These are phyloP conservation scores for Sclerotinia trifoliorum DNA, from an alignment of 2,329 filamentous ascomycete species.

Conservation along the genomic window DNA sequence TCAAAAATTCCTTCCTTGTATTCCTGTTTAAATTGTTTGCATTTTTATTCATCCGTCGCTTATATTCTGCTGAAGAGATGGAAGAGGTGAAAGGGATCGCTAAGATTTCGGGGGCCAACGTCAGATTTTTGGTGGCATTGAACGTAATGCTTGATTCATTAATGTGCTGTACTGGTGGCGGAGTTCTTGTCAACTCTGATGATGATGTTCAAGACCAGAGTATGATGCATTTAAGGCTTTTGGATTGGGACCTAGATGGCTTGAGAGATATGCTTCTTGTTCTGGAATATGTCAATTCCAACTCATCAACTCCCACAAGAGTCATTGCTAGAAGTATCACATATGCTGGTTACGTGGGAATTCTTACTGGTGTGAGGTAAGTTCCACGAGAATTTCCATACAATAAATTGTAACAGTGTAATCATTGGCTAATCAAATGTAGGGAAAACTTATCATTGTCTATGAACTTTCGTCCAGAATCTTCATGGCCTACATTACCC, in stretches of 20 bases:
- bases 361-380: slow-evolving; percentile 50
- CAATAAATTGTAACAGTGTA: no score
- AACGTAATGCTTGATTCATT: slow-evolving; percentile 63
- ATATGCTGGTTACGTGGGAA: slow-evolving; percentile 53
- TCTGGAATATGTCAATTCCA: slow-evolving; percentile 43
- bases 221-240: slow-evolving; percentile 55
- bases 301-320: slow-evolving; percentile 35
- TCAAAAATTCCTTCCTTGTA: slow-evolving; percentile 31
- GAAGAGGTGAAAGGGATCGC: slow-evolving; percentile 60
- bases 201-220: slow-evolving; percentile 31
- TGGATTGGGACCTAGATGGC: slow-evolving; percentile 48
- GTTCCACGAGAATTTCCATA: slow-evolving; percentile 21
- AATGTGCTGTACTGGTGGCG: slow-evolving; percentile 64
- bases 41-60: slow-evolving; percentile 48
- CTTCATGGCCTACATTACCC: slow-evolving; percentile 45
- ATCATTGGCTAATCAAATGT: neutral
- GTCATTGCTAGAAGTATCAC: slow-evolving; percentile 50
- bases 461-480: slow-evolving; percentile 51
- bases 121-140: slow-evolving; percentile 60
- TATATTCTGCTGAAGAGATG: slow-evolving; percentile 57
- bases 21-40: slow-evolving; percentile 43
- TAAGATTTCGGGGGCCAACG: slow-evolving; percentile 48
- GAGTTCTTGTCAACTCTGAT: slow-evolving; percentile 37
- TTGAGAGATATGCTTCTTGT: slow-evolving; percentile 43
- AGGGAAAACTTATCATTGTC: slow-evolving; percentile 48